These are phyloP conservation scores for Cytospora paraplurivora DNA, from an alignment of 2,329 filamentous ascomycete genomes.

Conservation along the genomic window DNA sequence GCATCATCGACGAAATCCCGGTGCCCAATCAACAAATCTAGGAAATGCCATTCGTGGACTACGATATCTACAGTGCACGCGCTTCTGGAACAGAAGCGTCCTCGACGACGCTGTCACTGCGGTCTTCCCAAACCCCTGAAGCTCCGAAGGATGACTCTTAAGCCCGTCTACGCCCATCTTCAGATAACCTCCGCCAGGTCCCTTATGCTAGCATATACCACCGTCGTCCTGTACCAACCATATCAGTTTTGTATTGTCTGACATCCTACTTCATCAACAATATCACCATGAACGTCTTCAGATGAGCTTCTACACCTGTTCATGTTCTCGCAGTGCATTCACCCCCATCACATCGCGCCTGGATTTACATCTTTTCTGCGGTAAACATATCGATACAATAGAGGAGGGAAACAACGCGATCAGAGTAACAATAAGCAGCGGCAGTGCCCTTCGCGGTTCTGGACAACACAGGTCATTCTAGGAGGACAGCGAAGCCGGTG, in stretches of 20 bases:
- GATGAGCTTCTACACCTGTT: neutral
- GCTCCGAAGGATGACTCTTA: neutral
- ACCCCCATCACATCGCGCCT: neutral
- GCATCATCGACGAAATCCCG: constrained; percentile 50
- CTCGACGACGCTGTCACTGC: neutral
- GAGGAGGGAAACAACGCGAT: neutral
- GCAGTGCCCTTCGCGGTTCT: neutral
- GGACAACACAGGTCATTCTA: neutral
- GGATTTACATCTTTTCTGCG: neutral
- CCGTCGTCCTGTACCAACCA: neutral
- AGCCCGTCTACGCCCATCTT: neutral
- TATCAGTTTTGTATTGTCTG: neutral
- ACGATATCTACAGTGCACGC: neutral
- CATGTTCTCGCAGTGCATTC: neutral
- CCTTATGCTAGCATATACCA: neutral
- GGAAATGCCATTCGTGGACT: constrained; percentile 1
- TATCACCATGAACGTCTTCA: neutral
- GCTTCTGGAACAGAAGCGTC: neutral
- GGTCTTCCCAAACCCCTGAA: neutral
- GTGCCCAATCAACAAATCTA: constrained; percentile 42
- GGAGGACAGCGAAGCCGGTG: neutral
- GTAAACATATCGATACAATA: neutral
- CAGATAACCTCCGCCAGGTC: neutral
- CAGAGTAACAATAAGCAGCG: neutral
- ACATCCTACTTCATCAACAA: neutral